Evolutionary conservation across 2,329 filamentous ascomycete genomes (phyloP).

Genomic region (Aspergillus quadricinctus): DNA sequence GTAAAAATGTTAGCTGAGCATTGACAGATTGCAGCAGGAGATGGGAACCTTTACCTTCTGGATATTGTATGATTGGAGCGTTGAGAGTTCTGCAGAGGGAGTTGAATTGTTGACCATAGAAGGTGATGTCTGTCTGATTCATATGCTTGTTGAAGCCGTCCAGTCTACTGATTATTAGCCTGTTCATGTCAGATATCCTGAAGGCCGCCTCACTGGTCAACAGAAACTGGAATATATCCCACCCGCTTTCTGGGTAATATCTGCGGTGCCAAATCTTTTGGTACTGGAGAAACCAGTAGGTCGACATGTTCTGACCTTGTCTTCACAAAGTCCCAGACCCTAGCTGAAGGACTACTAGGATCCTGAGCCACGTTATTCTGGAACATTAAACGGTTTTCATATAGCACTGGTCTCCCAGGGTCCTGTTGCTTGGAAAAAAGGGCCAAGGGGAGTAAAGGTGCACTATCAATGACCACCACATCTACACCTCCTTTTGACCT

Average conservation of each 20-base stretch:
- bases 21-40: too few species aligned
- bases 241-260: slow-evolving; percentile 61
- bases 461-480: slow-evolving; percentile 71
- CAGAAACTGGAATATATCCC: slow-evolving; percentile 69
- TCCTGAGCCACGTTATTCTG: slow-evolving; percentile 63
- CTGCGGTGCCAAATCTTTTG: slow-evolving; percentile 65
- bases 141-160: slow-evolving; percentile 73
- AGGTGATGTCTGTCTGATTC: slow-evolving; percentile 62
- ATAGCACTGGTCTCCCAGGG: slow-evolving; percentile 69
- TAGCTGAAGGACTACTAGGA: slow-evolving; percentile 59
- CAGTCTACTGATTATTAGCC: slow-evolving; percentile 41
- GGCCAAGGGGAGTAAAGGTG: slow-evolving; percentile 73
- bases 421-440: slow-evolving; percentile 65
- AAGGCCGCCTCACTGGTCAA: slow-evolving; percentile 56
- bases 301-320: slow-evolving; percentile 65
- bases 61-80: slow-evolving; percentile 24
- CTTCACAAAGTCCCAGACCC: slow-evolving; percentile 72
- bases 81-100: slow-evolving; percentile 54
- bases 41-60: slow-evolving; percentile 10
- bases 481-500: slow-evolving; percentile 66
- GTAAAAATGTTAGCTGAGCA: neutral
- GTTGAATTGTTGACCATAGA: slow-evolving; percentile 67
- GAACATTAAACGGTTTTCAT: slow-evolving; percentile 74
- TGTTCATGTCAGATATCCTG: slow-evolving; percentile 5
- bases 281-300: slow-evolving; percentile 74